A percentile compares a stretch with the other conserved stretches of the same genome.
Conservation (phyloP, 2,329 filamentous ascomycete species). For the Colletotrichum endophyticum region DNA sequence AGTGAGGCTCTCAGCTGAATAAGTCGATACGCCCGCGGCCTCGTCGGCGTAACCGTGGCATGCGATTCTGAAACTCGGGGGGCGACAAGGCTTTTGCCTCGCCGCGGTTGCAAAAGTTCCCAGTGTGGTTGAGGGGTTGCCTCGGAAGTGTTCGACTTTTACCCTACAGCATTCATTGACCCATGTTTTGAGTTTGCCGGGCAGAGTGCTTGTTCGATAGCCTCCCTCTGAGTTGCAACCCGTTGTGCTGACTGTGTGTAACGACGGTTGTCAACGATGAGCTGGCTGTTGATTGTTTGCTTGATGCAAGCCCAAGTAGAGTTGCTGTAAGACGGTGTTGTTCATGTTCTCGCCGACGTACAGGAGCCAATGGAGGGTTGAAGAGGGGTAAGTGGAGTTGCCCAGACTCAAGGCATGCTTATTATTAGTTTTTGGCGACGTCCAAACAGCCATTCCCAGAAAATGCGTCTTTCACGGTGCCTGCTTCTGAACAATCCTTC, state of each 20-base stretch:
- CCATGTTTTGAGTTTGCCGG: not conserved
- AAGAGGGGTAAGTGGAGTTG: not conserved
- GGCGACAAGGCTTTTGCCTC: not conserved
- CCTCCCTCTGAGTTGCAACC: not conserved
- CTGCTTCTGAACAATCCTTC: not conserved
- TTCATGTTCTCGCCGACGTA: not conserved
- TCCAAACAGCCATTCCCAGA: not conserved
- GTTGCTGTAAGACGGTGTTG: not conserved
- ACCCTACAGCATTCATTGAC: not conserved
- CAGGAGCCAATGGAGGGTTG: not conserved
- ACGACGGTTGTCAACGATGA: not conserved
- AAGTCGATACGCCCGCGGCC: not conserved
- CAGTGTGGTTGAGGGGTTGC: not conserved
- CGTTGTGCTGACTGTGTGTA: not conserved
- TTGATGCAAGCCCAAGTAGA: not conserved
- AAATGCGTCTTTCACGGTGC: not conserved
- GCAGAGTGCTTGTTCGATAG: not conserved
- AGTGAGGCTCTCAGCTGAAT: not conserved
- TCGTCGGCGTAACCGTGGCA: not conserved
- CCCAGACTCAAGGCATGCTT: not conserved
- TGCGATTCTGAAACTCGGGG: conserved; percentile 1
- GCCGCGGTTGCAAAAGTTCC: not conserved
- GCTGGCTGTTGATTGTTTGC: not conserved
- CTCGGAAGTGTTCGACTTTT: not conserved
- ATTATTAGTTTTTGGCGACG: not conserved